These are phyloP conservation scores for Acer saccharum DNA, from an alignment of 345 rosid species.

Conservation along the genomic window DNA sequence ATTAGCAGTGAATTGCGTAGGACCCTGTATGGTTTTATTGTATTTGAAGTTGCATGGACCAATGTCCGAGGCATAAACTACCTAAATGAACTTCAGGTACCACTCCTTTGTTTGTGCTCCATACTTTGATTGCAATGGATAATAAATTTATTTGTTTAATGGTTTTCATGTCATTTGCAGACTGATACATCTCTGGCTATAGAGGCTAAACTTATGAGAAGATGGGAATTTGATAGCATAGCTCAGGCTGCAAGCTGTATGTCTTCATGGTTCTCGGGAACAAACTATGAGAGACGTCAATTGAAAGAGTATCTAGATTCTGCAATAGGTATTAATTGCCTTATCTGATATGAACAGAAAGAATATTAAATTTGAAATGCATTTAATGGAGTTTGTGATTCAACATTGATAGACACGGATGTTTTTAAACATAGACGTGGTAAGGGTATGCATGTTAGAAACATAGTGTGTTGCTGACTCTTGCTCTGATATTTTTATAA, in stretches of 20 bases:
- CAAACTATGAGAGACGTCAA: slow-evolving; percentile 46
- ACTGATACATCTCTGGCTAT: slow-evolving; percentile 92
- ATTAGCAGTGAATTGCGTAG: slow-evolving; percentile 69
- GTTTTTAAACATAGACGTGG: background rate
- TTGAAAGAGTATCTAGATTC: slow-evolving; percentile 61
- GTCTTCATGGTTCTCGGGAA: slow-evolving; percentile 86
- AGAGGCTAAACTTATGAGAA: slow-evolving; percentile 83
- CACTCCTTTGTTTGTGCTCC: slow-evolving; percentile 17
- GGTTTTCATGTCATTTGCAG: slow-evolving; percentile 47
- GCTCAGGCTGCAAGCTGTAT: slow-evolving; percentile 65
- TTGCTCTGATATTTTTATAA: background rate
- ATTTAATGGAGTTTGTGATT: background rate
- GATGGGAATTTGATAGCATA: slow-evolving; percentile 98
- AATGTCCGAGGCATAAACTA: slow-evolving; percentile 90
- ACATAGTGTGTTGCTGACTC: slow-evolving; percentile 3
- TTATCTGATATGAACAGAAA: slow-evolving; percentile 2
- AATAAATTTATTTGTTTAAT: slow-evolving; percentile 21
- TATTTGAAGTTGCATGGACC: slow-evolving; percentile 85
- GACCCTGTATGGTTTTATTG: slow-evolving; percentile 86
- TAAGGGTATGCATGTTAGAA: background rate
- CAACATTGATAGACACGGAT: background rate
- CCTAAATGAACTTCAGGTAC: slow-evolving; percentile 92
- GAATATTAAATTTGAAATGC: background rate
- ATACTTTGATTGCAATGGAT: slow-evolving; percentile 14
- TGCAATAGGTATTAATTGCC: slow-evolving; percentile 46